These are phyloP conservation scores for Microcyclospora tardicrescens DNA, from an alignment of 2,329 filamentous ascomycete species.

Conservation along the genomic window DNA sequence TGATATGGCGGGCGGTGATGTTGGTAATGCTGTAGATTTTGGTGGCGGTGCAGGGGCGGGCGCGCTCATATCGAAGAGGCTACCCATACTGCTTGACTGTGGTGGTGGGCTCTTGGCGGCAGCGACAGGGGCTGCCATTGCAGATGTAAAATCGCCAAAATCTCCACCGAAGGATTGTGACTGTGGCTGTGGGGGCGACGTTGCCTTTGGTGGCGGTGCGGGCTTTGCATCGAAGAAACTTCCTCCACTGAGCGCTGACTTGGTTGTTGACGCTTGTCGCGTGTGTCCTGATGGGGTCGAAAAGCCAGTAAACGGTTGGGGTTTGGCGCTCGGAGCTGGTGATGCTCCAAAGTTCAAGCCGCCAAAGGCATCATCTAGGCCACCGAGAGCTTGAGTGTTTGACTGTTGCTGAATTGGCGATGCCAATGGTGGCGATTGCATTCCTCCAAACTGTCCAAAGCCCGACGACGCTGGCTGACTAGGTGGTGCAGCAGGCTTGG, in stretches of 20 bases:
- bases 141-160: slow-evolving; percentile 50
- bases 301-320: slow-evolving; percentile 51
- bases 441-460: slow-evolving; percentile 43
- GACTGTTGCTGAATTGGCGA: slow-evolving; percentile 17
- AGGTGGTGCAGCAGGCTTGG: slow-evolving; percentile 56
- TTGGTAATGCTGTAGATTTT: slow-evolving; percentile 17
- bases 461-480: slow-evolving; percentile 34
- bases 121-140: slow-evolving; percentile 39
- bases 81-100: slow-evolving; percentile 49
- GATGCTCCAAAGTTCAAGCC: slow-evolving; percentile 46
- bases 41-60: slow-evolving; percentile 27
- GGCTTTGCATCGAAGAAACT: slow-evolving; percentile 68
- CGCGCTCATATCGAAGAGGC: slow-evolving; percentile 63
- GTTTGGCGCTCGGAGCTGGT: slow-evolving; percentile 32
- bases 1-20: slow-evolving; percentile 22
- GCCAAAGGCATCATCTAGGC: slow-evolving; percentile 71
- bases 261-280: slow-evolving; percentile 29
- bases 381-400: slow-evolving; percentile 32
- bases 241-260: slow-evolving; percentile 50
- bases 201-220: slow-evolving; percentile 27
- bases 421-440: slow-evolving; percentile 43
- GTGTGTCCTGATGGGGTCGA: slow-evolving; percentile 41
- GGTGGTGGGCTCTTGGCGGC: slow-evolving; percentile 33
- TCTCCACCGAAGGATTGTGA: slow-evolving; percentile 36
- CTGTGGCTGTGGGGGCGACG: slow-evolving; percentile 27